Evolutionary conservation across 352 stramenopile species (phyloP).

Genomic region (Globisporangium viniferum): DNA sequence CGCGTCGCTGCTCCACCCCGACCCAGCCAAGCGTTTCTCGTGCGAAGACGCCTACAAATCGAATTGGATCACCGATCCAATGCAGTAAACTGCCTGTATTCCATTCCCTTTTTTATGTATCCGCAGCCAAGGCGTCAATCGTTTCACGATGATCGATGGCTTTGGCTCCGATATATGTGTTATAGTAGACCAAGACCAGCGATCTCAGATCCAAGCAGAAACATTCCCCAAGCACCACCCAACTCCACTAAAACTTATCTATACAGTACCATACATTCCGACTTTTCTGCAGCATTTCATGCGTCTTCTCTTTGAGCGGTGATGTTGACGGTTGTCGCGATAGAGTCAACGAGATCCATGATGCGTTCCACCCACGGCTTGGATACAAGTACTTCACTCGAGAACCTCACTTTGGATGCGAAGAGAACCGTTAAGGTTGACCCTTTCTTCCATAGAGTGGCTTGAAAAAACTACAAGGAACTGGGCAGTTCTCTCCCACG

Average conservation of each 20-base stretch:
- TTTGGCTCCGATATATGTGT: slow-evolving; percentile 13
- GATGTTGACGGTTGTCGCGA: no score
- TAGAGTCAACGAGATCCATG: not conserved
- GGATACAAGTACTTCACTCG: no score
- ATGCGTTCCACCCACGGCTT: not conserved
- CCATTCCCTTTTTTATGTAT: slow-evolving; percentile 28
- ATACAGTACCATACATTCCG: slow-evolving; percentile 19
- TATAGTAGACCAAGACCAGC: slow-evolving; percentile 11
- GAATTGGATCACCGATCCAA: slow-evolving; percentile 49
- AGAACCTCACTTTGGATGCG: not conserved
- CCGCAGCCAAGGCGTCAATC: not conserved
- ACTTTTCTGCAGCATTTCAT: not conserved
- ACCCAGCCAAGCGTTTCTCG: slow-evolving; percentile 72
- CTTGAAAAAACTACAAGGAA: not conserved
- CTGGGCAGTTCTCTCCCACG: not conserved
- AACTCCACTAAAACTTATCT: slow-evolving; percentile 9
- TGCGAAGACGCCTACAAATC: slow-evolving; percentile 84
- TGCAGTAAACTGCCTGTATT: slow-evolving; percentile 19
- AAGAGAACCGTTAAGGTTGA: not conserved
- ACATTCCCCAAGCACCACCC: not conserved
- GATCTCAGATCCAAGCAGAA: not conserved
- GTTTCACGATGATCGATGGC: not conserved
- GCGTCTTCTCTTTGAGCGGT: not conserved
- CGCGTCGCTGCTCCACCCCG: slow-evolving; percentile 77
- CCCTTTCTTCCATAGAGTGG: not conserved